phyloP scores from a whole-genome alignment of 257 asterid species.

The Penstemon newberryi region DNA sequence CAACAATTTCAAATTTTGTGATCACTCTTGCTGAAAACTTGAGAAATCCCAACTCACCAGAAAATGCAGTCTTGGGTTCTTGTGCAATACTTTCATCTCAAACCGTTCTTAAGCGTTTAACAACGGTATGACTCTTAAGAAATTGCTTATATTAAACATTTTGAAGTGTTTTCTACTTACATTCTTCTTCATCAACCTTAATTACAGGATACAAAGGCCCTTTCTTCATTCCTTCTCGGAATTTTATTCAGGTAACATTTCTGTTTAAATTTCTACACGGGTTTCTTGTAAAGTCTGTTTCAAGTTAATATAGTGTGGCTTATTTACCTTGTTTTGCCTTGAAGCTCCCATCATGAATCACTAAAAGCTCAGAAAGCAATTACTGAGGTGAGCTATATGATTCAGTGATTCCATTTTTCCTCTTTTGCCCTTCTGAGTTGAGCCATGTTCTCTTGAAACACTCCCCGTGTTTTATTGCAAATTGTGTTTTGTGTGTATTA shows the following conservation, averaged over 20 bases:
- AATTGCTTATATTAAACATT: constrained; percentile 11
- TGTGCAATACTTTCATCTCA: constrained; percentile 92
- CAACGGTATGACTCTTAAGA: constrained; percentile 53
- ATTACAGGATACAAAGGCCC: constrained; percentile 83
- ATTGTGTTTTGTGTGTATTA: constrained; percentile 17
- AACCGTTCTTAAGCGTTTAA: constrained; percentile 84
- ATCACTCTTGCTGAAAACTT: constrained; percentile 67
- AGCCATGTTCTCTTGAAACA: neutral
- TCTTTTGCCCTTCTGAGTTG: constrained; percentile 15
- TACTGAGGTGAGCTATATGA: constrained; percentile 73
- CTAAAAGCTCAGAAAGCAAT: constrained; percentile 97
- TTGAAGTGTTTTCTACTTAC: constrained; percentile 34
- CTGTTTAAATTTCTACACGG: constrained; percentile 20
- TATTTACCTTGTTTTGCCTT: constrained; percentile 26
- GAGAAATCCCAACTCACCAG: constrained; percentile 68
- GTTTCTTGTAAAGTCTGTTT: neutral
- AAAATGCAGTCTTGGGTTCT: constrained; percentile 92
- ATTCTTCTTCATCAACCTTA: constrained; percentile 27
- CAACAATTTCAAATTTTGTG: constrained; percentile 82
- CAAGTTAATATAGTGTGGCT: neutral
- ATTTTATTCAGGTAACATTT: constrained; percentile 72
- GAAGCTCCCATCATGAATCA: constrained; percentile 94
- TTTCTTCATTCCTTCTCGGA: constrained; percentile 89
- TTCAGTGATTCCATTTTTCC: constrained; percentile 19
- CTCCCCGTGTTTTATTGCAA: constrained; percentile 9